Base-by-base conservation (phyloP, 2,329 filamentous ascomycete species). In the Fusarium napiforme region DNA sequence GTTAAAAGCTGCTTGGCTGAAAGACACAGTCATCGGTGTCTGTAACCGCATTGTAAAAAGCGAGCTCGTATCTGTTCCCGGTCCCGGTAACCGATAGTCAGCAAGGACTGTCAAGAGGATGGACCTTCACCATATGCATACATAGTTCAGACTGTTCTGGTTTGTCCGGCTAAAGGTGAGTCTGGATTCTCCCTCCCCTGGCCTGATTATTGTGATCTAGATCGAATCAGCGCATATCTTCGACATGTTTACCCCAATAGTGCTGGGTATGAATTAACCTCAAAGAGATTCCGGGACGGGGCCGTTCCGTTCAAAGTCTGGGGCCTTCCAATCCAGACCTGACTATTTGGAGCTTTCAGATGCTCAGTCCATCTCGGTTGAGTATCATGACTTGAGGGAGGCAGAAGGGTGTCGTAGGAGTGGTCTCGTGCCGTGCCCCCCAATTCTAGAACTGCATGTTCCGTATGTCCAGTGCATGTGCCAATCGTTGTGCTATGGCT, bases 131-230 rank as follows among this genome's bases (percentile, higher is more conserved):
- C 18, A 67, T 42, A 19, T 40, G 57, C 36, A 34, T 23, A 53
- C 18, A 28, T 26, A 42, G 19, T 26, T 40, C 30, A 56, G 30
- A 37, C 21, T 45, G 21, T 47, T 61, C 64, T 69, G 58, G 69
- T 73, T 77, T 73, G 71, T 34, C 62, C 75, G 75, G 75, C 52
- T 76, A 77, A 73, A 71, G 39, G 47, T 32, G n/a, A 63, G 60
- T 40, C 57, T 60, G 39, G 37, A 47, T 49, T 49, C 50, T 66
- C 45, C 42, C 60, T 42, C 55, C 9, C 16, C 62, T 64, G 59
- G 50, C 58, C 63, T 58, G 59, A 43, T 60, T 53, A n/a, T 40
- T 52, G 52, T 64, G 63, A 47, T 50, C 39, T 59, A 72, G 56
- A 60, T 49, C 59, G 62, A 47, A 32, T 39, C 23, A 49, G 32